A percentile compares a stretch with the other conserved stretches of the same genome.
Conservation (phyloP, 139 green algal species). For the Trebouxia sp. region DNA sequence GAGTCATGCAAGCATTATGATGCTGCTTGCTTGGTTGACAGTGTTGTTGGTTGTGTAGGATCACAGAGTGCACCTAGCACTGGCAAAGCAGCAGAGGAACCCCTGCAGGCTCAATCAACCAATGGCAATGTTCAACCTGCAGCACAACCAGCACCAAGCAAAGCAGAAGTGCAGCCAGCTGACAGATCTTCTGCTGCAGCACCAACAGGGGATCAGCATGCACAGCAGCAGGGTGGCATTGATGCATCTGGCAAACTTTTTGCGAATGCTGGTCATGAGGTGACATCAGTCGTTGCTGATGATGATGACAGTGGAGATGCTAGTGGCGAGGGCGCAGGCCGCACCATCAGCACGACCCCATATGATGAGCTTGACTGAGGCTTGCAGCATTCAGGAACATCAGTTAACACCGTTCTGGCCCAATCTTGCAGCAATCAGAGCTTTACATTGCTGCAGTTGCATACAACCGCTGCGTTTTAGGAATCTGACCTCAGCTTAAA, state of each 20-base stretch:
- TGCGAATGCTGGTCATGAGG: background rate
- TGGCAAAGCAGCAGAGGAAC: background rate
- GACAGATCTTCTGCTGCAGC: background rate
- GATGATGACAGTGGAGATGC: background rate
- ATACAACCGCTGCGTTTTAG: too few species aligned
- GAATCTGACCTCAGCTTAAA: too few species aligned
- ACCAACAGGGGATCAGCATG: background rate
- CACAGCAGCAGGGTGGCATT: background rate
- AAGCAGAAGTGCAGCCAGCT: background rate
- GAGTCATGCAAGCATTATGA: too few species aligned
- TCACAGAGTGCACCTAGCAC: background rate
- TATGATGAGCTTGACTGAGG: constrained; percentile 12
- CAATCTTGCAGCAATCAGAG: too few species aligned
- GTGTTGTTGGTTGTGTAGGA: too few species aligned
- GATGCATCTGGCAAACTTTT: background rate
- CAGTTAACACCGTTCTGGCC: too few species aligned
- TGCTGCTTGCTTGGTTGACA: too few species aligned
- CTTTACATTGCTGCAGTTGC: too few species aligned
- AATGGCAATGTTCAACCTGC: background rate
- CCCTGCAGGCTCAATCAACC: background rate
- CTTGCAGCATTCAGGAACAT: background rate
- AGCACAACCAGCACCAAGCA: background rate
- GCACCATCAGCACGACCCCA: background rate
- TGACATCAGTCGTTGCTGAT: constrained; percentile 11
- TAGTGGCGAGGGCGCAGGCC: background rate